Evolutionary conservation across 139 green algal species (phyloP), one percentile per base, ranked within the genome.

Genomic region (Picocystis salinarum): DNA sequence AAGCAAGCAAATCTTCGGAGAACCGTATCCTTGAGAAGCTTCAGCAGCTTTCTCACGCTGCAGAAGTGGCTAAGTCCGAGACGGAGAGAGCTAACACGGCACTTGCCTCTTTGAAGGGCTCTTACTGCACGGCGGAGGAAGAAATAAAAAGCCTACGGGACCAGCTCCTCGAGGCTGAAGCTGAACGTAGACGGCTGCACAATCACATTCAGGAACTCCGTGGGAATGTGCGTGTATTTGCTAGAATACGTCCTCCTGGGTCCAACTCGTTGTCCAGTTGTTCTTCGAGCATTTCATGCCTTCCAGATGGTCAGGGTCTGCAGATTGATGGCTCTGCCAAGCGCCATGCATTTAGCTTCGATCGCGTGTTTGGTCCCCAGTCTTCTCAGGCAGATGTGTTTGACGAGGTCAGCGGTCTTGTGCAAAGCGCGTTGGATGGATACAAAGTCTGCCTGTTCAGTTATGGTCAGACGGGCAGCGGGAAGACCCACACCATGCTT

Each of bases 401-500:
- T 53, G 55, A 63, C n/a, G 65, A 78, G 27, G 84, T 96, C 11
- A 73, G 65, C 6, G 73, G 92, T 59, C 70, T 97, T 25, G 80
- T 97, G 34, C 87, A 96, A 58, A 74, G 45, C 13, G 86, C 87
- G 2, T 63, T 97, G 22, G 87, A 97, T 54, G 87, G 87, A 47
- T 62, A 57, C 47, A 76, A 92, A 58, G 85, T 95, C n/a, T 96
- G 86, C 74, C 67, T 96, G 17, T 96, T 96, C 58, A 78, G 59
- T 28, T 96, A 96, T 58, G 86, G 86, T 23, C 86, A 96, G 71
- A 96, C 86, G 6, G 86, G 86, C 4, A 78, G 77, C 0, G 86
- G 86, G 33, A 96, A 96, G 69, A 96, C 86, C 4, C 73, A 91
- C 77, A 96, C 86, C 4, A 96, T 96, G 86, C 75, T 80, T 53